These are phyloP conservation scores for Coemansia sp. DNA, from an alignment of 371 early-diverging fungal genomes.

Conservation along the genomic window DNA sequence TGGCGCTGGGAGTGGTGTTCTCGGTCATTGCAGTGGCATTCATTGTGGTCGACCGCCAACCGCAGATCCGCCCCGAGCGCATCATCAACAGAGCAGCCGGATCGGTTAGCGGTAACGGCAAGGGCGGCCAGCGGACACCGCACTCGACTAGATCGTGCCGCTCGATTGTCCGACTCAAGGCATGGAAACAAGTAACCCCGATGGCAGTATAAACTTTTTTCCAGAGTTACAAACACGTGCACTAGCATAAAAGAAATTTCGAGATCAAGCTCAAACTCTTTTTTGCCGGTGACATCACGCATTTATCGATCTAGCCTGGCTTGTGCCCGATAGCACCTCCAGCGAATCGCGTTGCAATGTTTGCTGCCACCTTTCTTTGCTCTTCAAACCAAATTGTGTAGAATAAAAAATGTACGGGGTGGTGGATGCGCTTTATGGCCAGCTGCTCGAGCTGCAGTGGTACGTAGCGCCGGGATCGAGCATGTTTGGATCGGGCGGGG, in stretches of 20 bases:
- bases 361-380: neutral
- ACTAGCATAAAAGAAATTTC: neutral
- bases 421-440: neutral
- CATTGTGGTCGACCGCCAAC: conserved; percentile 60
- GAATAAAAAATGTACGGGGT: neutral
- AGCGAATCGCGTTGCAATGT: too few species aligned
- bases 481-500: neutral
- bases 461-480: conserved; percentile 7
- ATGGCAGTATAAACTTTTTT: neutral
- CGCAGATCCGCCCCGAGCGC: conserved; percentile 63
- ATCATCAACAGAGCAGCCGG: conserved; percentile 35
- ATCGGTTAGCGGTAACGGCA: neutral
- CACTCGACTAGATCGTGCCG: conserved; percentile 9
- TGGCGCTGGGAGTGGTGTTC: conserved; percentile 64
- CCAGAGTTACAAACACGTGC: neutral
- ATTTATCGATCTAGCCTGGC: too few species aligned
- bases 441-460: conserved; percentile 23
- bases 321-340: too few species aligned
- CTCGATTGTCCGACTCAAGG: conserved; percentile 26
- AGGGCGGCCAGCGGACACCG: conserved; percentile 3
- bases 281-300: neutral
- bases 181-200: conserved; percentile 12
- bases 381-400: neutral
- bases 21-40: conserved; percentile 60
- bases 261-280: neutral